Evolutionary conservation across 495 filamentous ascomycete genomes (phyloP).

Genomic region (Penicillium ochrochloron): DNA sequence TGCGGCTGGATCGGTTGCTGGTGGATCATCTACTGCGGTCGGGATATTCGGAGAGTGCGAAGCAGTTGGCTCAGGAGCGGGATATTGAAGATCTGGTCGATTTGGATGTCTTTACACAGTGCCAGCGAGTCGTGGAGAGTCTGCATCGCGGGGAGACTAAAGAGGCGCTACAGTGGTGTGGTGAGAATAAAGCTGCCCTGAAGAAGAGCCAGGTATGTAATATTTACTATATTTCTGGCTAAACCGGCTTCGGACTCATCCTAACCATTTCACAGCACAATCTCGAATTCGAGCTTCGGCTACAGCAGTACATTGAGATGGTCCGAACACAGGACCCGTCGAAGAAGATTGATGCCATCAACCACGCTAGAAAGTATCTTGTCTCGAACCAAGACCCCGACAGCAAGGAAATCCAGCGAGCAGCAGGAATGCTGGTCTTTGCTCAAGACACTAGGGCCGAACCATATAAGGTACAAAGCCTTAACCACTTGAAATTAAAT

Average conservation of each 20-base stretch:
- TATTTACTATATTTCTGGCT: too few species aligned
- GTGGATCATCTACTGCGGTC: slow-evolving; percentile 88
- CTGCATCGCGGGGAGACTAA: slow-evolving; percentile 70
- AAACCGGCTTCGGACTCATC: background rate
- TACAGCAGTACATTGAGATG: slow-evolving; percentile 95
- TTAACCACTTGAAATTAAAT: background rate
- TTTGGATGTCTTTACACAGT: slow-evolving; percentile 83
- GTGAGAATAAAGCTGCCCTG: slow-evolving; percentile 85
- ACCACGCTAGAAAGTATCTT: slow-evolving; percentile 81
- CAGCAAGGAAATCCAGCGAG: slow-evolving; percentile 68
- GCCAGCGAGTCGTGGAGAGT: slow-evolving; percentile 72
- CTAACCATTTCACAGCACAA: slow-evolving; percentile 61
- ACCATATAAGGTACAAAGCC: slow-evolving; percentile 63
- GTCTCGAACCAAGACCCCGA: slow-evolving; percentile 68
- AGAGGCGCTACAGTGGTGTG: slow-evolving; percentile 87
- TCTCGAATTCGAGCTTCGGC: slow-evolving; percentile 90
- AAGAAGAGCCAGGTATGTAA: slow-evolving; percentile 76
- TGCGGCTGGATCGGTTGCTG: slow-evolving; percentile 79
- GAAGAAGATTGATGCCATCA: slow-evolving; percentile 75
- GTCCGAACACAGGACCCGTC: slow-evolving; percentile 63
- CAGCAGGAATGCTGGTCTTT: slow-evolving; percentile 80
- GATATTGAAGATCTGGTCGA: slow-evolving; percentile 81
- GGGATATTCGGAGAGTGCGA: slow-evolving; percentile 80
- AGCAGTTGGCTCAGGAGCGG: slow-evolving; percentile 71
- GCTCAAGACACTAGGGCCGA: slow-evolving; percentile 61